Base-by-base conservation (phyloP, 129 eudicot genomes). In the Lactuca saligna region DNA sequence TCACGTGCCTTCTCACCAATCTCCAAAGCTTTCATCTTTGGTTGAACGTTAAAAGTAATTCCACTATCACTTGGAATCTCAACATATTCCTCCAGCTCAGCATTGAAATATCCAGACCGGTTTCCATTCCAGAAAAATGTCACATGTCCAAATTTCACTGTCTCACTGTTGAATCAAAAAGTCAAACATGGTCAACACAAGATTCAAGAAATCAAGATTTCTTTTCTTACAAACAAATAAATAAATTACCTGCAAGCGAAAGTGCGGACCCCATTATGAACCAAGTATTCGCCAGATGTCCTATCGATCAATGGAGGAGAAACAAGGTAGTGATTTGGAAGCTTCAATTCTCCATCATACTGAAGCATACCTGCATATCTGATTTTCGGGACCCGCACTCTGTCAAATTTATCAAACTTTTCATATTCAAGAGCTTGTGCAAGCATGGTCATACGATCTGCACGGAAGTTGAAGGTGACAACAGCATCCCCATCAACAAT, bases 61-160 rank as follows among this genome's bases (percentile, higher is more conserved):
- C 98, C 98, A 76, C 61, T 61, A 35, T 92, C 98, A 73, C 98
- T 92, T 6, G 95, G 98, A 72, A 92, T 81, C 71, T 92, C 98
- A 54, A 92, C 98, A 63, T 92, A 92, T 66, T 92, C 98, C 79
- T 92, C 98, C 89, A 86, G 39, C 50, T 86, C 87, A 11, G 82
- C 31, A 67, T 92, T 84, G 31, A 92, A 92, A 77, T 81, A 92
- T 10, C 98, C 98, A 13, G 98, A 92, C 35, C 98, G 95, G 63
- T 92, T 92, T 63, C 98, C 98, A 31, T 92, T 92, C 98, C 98
- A 92, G 88, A 92, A 92, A 66, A 92, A 92, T 53, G 96, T 92
- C 33, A 92, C 98, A 65, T 92, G 98, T 0, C 98, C 98, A 70
- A 92, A 92, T 71, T 92, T 92, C 32, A 92, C 98, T 0, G 98